Conservation (phyloP, 305 asterid genomes). For the Ilex paraguariensis region DNA sequence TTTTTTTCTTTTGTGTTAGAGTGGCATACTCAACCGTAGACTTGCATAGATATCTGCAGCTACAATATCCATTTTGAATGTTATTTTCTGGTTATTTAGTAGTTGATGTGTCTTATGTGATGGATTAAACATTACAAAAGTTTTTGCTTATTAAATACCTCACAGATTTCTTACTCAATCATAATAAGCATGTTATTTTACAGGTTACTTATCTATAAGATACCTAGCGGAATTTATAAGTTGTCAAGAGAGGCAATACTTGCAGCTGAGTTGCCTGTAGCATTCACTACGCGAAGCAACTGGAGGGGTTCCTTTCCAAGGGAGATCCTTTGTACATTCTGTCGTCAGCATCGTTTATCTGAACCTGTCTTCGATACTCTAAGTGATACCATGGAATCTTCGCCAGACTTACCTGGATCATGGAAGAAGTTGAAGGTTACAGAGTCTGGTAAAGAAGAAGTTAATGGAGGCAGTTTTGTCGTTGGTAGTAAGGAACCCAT, state of each 20-base stretch:
- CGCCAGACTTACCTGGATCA: conserved; percentile 44
- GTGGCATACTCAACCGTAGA: too few relatives aligned
- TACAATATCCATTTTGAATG: too few relatives aligned
- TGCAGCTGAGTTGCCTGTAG: conserved; percentile 70
- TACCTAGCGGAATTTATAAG: conserved; percentile 79
- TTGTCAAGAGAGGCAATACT: conserved; percentile 76
- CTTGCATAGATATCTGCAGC: too few relatives aligned
- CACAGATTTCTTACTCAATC: too few relatives aligned
- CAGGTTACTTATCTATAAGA: conserved; percentile 65
- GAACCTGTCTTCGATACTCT: conserved; percentile 62
- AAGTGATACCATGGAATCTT: conserved; percentile 26
- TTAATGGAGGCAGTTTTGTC: conserved; percentile 24
- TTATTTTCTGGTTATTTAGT: too few relatives aligned
- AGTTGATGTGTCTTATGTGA: too few relatives aligned
- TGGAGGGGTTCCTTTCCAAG: conserved; percentile 90
- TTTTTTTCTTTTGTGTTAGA: too few relatives aligned
- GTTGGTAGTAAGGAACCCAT: conserved; percentile 22
- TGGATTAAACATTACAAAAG: too few relatives aligned
- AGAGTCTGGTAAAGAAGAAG: conserved; percentile 32
- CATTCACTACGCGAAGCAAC: conserved; percentile 56
- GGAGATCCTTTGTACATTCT: conserved; percentile 70
- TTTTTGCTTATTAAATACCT: too few relatives aligned
- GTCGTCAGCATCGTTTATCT: conserved; percentile 71
- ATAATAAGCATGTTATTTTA: background rate
- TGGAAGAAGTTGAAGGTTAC: conserved; percentile 49